Evolutionary conservation across 2,329 filamentous ascomycete genomes (phyloP).

Genomic region (Colletotrichum chlorophyti): DNA sequence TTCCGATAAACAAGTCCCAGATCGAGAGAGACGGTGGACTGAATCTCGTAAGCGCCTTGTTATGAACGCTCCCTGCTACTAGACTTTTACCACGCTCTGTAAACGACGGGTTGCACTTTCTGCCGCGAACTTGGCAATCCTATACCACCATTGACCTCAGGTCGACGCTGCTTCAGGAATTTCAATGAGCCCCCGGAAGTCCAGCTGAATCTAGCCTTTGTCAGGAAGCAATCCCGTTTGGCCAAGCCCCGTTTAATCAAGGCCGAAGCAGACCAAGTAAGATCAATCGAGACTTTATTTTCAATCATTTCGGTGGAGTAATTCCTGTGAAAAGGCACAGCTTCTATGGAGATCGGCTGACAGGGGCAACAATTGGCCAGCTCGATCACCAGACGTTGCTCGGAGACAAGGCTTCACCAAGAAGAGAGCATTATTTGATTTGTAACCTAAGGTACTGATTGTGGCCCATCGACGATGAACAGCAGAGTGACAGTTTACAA

Average conservation of each 20-base stretch:
- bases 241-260: constrained; percentile 32
- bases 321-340: constrained; percentile 40
- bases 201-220: constrained; percentile 31
- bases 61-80: constrained; percentile 35
- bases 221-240: constrained; percentile 15
- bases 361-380: neutral
- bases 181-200: constrained; percentile 31
- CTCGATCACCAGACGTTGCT: neutral
- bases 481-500: no score
- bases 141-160: constrained; percentile 35
- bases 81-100: constrained; percentile 29
- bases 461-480: no score
- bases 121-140: constrained; percentile 36
- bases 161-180: constrained; percentile 37
- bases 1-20: constrained; percentile 38
- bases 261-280: constrained; percentile 29
- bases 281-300: constrained; percentile 37
- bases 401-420: neutral
- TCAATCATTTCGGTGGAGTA: constrained; percentile 35
- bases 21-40: constrained; percentile 35
- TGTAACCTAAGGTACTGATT: no score
- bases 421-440: no score
- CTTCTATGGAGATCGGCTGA: constrained; percentile 35
- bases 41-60: constrained; percentile 37
- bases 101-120: constrained; percentile 34